These are phyloP conservation scores for Neurospora discreta DNA, from an alignment of 495 filamentous ascomycete species.

Conservation along the genomic window DNA sequence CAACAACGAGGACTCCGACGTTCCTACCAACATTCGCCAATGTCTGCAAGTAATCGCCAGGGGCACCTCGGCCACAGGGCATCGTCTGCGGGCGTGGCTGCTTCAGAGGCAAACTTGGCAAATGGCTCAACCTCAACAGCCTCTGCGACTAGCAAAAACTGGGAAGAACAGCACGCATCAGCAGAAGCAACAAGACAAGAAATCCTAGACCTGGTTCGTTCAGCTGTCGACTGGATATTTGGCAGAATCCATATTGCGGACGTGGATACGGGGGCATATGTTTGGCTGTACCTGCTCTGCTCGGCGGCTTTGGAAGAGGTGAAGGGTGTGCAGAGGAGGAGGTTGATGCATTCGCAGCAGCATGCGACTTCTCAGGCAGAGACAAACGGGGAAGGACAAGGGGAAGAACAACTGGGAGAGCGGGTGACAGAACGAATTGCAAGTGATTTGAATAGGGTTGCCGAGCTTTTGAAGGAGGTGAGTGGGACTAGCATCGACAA, in stretches of 20 bases:
- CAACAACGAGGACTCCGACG: neutral
- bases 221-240: neutral
- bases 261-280: neutral
- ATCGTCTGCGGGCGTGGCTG: neutral
- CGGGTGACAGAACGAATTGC: slow-evolving; percentile 14
- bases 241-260: neutral
- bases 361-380: neutral
- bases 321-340: neutral
- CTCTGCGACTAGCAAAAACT: neutral
- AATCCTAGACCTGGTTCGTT: neutral
- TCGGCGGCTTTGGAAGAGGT: neutral
- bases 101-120: neutral
- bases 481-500: neutral
- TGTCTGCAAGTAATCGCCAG: neutral
- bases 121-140: neutral
- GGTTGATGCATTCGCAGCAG: neutral
- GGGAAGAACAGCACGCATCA: neutral
- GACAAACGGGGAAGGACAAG: neutral
- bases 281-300: neutral
- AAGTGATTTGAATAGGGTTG: slow-evolving; percentile 11
- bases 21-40: neutral
- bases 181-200: neutral
- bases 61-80: neutral
- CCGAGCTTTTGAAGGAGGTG: neutral
- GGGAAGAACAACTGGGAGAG: slow-evolving; percentile 3